Evolutionary conservation across 306 rosid genomes (phyloP).

Genomic region (Gastrolobium villosum): DNA sequence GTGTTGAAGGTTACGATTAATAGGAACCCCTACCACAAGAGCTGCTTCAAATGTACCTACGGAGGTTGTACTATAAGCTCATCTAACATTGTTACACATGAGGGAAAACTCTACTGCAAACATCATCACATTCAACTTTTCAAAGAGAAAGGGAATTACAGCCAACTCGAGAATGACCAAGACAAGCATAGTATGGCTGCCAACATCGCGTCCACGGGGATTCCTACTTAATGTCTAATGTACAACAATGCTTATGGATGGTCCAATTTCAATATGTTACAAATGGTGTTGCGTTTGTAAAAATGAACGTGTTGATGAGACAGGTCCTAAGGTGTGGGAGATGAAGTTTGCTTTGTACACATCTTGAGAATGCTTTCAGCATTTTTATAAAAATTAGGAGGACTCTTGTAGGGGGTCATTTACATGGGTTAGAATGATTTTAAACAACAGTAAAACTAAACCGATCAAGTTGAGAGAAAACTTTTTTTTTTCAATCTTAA

Average conservation of each 20-base stretch:
- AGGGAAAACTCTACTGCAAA: slow-evolving; percentile 83
- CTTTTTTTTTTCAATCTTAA: too few species aligned
- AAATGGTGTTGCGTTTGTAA: slow-evolving; percentile 5
- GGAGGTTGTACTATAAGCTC: slow-evolving; percentile 88
- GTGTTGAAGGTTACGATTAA: slow-evolving; percentile 64
- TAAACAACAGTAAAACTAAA: too few species aligned
- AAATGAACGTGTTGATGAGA: background rate
- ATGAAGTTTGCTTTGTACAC: background rate
- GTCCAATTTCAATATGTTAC: background rate
- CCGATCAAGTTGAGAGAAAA: too few species aligned
- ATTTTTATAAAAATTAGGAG: background rate
- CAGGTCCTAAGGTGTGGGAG: background rate
- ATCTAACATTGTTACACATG: slow-evolving; percentile 74
- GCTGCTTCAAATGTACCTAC: slow-evolving; percentile 80
- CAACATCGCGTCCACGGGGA: slow-evolving; percentile 36
- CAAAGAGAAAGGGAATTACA: slow-evolving; percentile 82
- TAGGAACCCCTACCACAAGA: slow-evolving; percentile 69
- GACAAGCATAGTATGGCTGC: too few species aligned
- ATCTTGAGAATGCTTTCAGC: slow-evolving; percentile 21
- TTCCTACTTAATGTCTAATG: slow-evolving; percentile 37
- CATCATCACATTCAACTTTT: slow-evolving; percentile 90
- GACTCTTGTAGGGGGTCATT: background rate
- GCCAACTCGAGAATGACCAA: slow-evolving; percentile 69
- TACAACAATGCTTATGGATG: background rate
- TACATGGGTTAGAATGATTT: background rate